Percentiles rank a stretch among this genome's conserved stretches.
phyloP scores from a whole-genome alignment of 495 filamentous ascomycete genomes.

The Penicillium fimorum region DNA sequence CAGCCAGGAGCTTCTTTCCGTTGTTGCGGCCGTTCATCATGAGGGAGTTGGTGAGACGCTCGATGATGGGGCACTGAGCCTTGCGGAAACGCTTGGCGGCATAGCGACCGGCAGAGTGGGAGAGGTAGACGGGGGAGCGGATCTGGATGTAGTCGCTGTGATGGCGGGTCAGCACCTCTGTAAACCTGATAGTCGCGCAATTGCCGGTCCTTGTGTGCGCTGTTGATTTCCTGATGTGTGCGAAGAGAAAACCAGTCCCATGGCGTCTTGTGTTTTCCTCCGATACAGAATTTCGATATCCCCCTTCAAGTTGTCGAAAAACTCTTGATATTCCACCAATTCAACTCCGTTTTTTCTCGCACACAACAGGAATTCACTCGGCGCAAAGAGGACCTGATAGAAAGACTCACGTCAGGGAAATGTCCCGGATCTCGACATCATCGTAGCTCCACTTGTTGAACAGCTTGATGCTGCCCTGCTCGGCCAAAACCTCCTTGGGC shows the following conservation, averaged over 20 bases:
- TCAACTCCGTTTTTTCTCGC: conserved; percentile 11
- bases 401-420: conserved; percentile 93
- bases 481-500: conserved; percentile 88
- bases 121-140: conserved; percentile 95
- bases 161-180: conserved; percentile 19
- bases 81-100: conserved; percentile 99
- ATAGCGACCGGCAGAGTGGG: conserved; percentile 98
- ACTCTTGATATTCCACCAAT: conserved; percentile 11
- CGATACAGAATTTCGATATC: conserved; percentile 8
- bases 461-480: conserved; percentile 93
- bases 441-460: conserved; percentile 99
- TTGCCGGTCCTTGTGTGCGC: not conserved
- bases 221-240: conserved; percentile 10
- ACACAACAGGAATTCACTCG: conserved; percentile 20
- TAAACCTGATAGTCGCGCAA: conserved; percentile 7
- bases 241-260: not conserved
- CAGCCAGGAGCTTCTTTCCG: conserved; percentile 99
- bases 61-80: conserved; percentile 99
- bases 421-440: conserved; percentile 98
- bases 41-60: conserved; percentile 99
- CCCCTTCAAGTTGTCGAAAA: conserved; percentile 5
- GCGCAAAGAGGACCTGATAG: conserved; percentile 24
- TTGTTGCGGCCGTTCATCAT: conserved; percentile 99
- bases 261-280: conserved; percentile 1
- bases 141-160: conserved; percentile 98